A percentile compares a stretch with the other conserved stretches of the same genome.
These are phyloP conservation scores for Syzygium aqueum DNA, from an alignment of 345 rosid genomes.

Conservation along the genomic window DNA sequence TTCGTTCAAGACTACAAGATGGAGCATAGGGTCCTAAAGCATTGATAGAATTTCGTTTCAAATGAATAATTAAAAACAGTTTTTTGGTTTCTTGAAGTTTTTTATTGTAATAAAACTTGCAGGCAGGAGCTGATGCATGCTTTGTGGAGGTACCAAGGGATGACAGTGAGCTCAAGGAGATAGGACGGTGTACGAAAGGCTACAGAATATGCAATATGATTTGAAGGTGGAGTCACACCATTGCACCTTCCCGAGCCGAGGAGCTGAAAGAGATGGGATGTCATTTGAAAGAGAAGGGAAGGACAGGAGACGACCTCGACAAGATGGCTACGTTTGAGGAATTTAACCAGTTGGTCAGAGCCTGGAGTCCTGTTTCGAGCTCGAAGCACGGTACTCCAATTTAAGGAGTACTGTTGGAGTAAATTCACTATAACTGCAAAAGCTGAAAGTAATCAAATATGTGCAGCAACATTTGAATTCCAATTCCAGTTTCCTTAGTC, in stretches of 20 bases:
- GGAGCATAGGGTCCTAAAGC: too few species aligned
- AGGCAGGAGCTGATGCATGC: constrained; percentile 47
- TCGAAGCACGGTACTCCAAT: constrained; percentile 21
- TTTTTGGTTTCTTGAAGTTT: too few species aligned
- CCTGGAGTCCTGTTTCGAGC: constrained; percentile 34
- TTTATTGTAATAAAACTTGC: background rate
- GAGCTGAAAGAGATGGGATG: constrained; percentile 45
- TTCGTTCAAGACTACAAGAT: background rate
- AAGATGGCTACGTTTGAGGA: constrained; percentile 39
- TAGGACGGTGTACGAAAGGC: background rate
- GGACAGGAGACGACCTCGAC: constrained; percentile 23
- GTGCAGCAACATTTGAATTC: background rate
- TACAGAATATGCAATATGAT: too few species aligned
- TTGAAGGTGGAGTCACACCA: constrained; percentile 44
- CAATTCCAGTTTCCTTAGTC: background rate
- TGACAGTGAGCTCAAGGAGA: constrained; percentile 33
- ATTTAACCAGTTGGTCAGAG: constrained; percentile 26
- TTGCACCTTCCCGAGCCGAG: constrained; percentile 36
- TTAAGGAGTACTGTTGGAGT: background rate
- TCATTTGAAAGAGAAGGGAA: constrained; percentile 35
- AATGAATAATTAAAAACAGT: too few species aligned
- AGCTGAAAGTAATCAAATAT: too few species aligned
- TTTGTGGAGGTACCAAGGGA: constrained; percentile 46
- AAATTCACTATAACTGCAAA: constrained; percentile 3
- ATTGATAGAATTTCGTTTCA: too few species aligned